Evolutionary conservation across 768 basidiomycete species (phyloP), one percentile per base, ranked within the genome.

Genomic region (Ephemerocybe angulata): DNA sequence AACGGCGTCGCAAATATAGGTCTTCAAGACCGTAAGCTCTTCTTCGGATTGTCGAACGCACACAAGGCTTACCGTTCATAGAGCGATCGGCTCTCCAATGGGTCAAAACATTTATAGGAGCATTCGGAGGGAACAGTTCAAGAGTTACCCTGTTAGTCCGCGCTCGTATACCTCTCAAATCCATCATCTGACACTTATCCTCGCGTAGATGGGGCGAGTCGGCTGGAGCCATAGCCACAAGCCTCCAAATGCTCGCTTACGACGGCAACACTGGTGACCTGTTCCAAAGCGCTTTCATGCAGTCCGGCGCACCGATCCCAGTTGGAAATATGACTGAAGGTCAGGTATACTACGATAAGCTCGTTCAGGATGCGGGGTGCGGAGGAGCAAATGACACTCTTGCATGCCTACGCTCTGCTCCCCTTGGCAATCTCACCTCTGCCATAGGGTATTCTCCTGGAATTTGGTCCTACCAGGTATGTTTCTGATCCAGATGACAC

Each of bases 51-150:
- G 8, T 17, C 17, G 33, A 17, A 29, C 24, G 17, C n/a, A 6
- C 22, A 29, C 30, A 49, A 27, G 22, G 15, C 37, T 13, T 46
- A 25, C 42, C 22, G 7, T 42, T 37, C n/a, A 6, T 41, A 71
- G 70, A 71, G 51, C 60, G 65, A n/a, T 46, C 64, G n/a, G 82
- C 79, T 3, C 62, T 87, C 3, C 64, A 76, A 58, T 87, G 84
- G 84, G 72, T 83, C 1, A 76, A 84, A 52, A 72, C 78, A 51
- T 75, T 85, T 60, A 81, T 85, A 47, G 61, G 58, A 37, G 64
- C 68, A 0, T 87, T 85, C 56, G 83, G 84, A 7, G 84, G 85
- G 1, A 80, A 85, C 64, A 74, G 72, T 11, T 57, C 60, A 0
- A 77, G 74, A 50, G 79, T 81, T 15, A 76, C 74, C 2, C 58